phyloP scores from a whole-genome alignment of 2,329 filamentous ascomycete genomes.

The Colletotrichum endophyticum region DNA sequence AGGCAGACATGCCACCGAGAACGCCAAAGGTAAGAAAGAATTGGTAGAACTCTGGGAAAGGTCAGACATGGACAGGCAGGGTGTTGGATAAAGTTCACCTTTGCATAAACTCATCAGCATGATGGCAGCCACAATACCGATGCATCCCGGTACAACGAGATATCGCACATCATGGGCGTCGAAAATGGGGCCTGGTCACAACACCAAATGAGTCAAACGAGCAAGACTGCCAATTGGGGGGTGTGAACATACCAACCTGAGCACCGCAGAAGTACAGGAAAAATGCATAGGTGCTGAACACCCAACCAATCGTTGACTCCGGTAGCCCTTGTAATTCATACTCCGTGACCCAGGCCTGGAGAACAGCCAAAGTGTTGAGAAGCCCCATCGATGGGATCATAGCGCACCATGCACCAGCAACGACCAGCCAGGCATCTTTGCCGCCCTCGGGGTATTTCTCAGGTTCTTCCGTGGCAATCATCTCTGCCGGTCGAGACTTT shows the following conservation, averaged over 20 bases:
- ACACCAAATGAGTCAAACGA: background rate
- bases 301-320: constrained; percentile 71
- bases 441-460: constrained; percentile 71
- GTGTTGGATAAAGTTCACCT: constrained; percentile 28
- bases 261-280: constrained; percentile 74
- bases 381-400: constrained; percentile 70
- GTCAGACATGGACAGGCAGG: background rate
- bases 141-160: constrained; percentile 62
- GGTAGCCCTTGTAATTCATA: constrained; percentile 65
- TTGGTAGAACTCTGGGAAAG: constrained; percentile 63
- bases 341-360: constrained; percentile 69
- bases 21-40: constrained; percentile 74
- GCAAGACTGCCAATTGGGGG: background rate
- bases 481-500: background rate
- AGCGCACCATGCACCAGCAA: constrained; percentile 71
- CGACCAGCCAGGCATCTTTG: constrained; percentile 70
- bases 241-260: constrained; percentile 54
- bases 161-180: constrained; percentile 68
- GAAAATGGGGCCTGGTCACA: constrained; percentile 61
- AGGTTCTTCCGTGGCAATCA: background rate
- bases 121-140: constrained; percentile 58
- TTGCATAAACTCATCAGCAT: constrained; percentile 65
- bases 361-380: constrained; percentile 69
- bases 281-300: constrained; percentile 74
- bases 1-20: constrained; percentile 68